Evolutionary conservation across 176 grass and related monocot species (phyloP).

Genomic region (Lolium rigidum): DNA sequence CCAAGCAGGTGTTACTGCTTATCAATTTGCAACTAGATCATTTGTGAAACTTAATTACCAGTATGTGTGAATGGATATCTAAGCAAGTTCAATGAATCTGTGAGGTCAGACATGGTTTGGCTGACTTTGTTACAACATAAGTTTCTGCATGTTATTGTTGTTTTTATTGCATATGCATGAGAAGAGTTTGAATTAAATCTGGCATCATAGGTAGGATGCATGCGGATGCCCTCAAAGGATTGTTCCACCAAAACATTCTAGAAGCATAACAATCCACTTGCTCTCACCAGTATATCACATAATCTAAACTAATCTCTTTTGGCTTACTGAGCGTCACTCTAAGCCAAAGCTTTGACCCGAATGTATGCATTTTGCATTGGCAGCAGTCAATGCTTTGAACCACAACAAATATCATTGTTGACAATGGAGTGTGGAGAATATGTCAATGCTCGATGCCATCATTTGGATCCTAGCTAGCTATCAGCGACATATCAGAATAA

Average conservation of each 20-base stretch:
- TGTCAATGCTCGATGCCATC: constrained; percentile 26
- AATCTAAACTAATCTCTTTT: neutral
- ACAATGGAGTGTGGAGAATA: constrained; percentile 2
- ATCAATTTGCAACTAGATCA: neutral
- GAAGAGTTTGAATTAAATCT: neutral
- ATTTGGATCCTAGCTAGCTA: constrained; percentile 20
- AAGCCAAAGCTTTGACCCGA: neutral
- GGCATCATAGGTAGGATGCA: constrained; percentile 2
- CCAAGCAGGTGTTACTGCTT: no score
- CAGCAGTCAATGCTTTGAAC: constrained; percentile 30
- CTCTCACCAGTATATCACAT: constrained; percentile 19
- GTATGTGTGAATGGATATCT: no score
- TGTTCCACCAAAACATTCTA: constrained; percentile 4
- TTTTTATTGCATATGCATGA: neutral
- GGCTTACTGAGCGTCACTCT: neutral
- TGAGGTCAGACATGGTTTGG: neutral
- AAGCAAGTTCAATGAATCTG: neutral
- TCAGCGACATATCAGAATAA: neutral
- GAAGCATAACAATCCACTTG: neutral
- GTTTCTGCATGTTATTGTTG: neutral
- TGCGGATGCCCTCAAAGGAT: neutral
- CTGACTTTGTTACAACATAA: neutral
- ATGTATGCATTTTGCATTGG: constrained; percentile 20
- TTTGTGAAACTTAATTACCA: neutral
- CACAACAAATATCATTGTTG: neutral